Percentiles rank a stretch among this genome's conserved stretches.
Conservation (phyloP, 805 yeast species). For the Lipomyces mesembrius region DNA sequence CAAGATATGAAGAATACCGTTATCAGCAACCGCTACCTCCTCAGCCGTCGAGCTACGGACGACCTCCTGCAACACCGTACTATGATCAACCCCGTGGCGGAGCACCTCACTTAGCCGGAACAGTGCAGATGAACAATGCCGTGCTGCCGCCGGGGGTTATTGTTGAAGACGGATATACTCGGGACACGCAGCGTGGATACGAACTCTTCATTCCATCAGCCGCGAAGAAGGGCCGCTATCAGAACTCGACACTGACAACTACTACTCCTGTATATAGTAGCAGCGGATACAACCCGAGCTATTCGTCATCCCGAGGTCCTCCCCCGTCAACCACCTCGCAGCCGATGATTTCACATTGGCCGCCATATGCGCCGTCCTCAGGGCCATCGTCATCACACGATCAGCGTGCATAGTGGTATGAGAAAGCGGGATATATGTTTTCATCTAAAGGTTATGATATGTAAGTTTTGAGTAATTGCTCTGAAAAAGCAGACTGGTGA, state of each 20-base stretch:
- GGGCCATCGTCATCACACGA: neutral
- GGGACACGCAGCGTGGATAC: slow-evolving; percentile 32
- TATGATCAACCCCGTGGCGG: slow-evolving; percentile 1
- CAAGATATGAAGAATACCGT: slow-evolving; percentile 3
- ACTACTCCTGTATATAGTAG: slow-evolving; percentile 7
- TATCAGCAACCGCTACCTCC: neutral
- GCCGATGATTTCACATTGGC: slow-evolving; percentile 14
- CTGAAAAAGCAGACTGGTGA: neutral
- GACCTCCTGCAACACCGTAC: neutral
- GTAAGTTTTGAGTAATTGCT: neutral
- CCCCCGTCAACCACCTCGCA: slow-evolving; percentile 1
- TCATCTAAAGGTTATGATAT: neutral
- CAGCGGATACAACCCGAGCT: neutral
- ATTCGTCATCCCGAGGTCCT: neutral
- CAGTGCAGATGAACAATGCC: slow-evolving; percentile 13
- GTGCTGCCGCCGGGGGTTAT: slow-evolving; percentile 13
- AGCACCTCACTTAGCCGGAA: neutral
- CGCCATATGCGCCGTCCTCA: slow-evolving; percentile 12
- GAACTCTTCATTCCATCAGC: slow-evolving; percentile 35
- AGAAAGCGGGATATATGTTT: neutral
- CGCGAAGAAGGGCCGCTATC: slow-evolving; percentile 23
- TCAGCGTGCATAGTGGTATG: neutral
- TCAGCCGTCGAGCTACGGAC: neutral
- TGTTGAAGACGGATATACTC: slow-evolving; percentile 30
- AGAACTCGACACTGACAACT: neutral